A percentile compares a stretch with the other conserved stretches of the same genome.
phyloP scores from a whole-genome alignment of 352 stramenopile species.

The Pythium monospermum region DNA sequence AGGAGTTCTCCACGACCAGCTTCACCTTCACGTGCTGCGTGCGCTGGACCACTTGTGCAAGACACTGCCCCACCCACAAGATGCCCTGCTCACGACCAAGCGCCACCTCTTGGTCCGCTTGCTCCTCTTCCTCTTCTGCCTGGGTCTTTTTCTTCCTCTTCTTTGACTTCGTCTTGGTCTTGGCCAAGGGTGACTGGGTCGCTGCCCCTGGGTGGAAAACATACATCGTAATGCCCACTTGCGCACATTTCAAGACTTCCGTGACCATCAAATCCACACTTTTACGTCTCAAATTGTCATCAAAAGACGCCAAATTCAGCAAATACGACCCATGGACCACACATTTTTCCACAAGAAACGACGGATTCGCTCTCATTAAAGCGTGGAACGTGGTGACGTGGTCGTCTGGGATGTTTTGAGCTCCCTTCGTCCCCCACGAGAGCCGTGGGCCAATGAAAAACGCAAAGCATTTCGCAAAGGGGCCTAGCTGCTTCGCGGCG shows the following conservation, averaged over 20 bases:
- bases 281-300: slow-evolving; percentile 10
- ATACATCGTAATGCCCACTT: slow-evolving; percentile 19
- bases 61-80: not conserved
- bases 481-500: no score
- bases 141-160: not conserved
- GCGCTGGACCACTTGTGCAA: slow-evolving; percentile 3
- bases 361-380: no score
- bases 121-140: not conserved
- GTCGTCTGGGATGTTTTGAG: no score
- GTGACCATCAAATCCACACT: slow-evolving; percentile 19
- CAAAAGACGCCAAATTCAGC: slow-evolving; percentile 20
- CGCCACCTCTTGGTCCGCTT: not conserved
- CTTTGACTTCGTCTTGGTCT: no score
- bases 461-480: no score
- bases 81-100: no score
- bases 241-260: slow-evolving; percentile 16
- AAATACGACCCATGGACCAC: slow-evolving; percentile 14
- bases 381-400: no score
- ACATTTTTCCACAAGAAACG: not conserved
- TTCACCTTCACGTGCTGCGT: slow-evolving; percentile 11
- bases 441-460: no score
- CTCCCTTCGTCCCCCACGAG: no score
- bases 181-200: no score
- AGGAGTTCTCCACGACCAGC: slow-evolving; percentile 23
- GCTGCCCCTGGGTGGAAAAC: slow-evolving; percentile 20